Conservation (phyloP, 768 basidiomycete genomes). For the Stropharia rugosoannulata region DNA sequence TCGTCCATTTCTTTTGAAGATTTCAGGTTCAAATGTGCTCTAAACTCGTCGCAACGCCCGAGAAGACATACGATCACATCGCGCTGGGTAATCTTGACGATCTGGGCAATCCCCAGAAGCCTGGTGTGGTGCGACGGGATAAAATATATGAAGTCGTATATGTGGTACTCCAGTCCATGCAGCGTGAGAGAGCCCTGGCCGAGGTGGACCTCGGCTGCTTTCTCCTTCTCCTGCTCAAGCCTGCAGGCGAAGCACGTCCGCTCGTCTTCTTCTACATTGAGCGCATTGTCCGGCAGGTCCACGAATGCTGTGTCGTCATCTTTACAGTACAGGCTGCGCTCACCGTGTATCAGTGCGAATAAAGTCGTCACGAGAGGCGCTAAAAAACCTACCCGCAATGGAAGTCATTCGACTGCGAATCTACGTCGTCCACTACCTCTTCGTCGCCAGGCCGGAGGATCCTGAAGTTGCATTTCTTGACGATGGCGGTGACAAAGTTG, state of each 20-base stretch:
- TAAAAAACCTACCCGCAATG: constrained; percentile 49
- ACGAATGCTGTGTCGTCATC: constrained; percentile 44
- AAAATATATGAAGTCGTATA: constrained; percentile 62
- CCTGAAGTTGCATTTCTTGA: constrained; percentile 53
- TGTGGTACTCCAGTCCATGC: constrained; percentile 50
- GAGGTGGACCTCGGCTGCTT: constrained; percentile 21
- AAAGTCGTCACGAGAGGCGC: not conserved
- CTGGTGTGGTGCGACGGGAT: constrained; percentile 24
- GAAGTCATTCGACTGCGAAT: constrained; percentile 45
- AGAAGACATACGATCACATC: constrained; percentile 40
- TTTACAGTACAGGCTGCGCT: constrained; percentile 50
- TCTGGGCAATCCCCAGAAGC: constrained; percentile 56
- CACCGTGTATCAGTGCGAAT: not conserved
- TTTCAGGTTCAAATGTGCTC: constrained; percentile 14
- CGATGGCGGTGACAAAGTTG: constrained; percentile 53
- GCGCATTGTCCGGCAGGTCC: constrained; percentile 36
- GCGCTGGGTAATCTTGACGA: constrained; percentile 36
- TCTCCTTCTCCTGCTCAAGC: constrained; percentile 25
- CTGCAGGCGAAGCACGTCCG: constrained; percentile 53
- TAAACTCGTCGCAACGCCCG: constrained; percentile 44
- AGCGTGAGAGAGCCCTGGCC: constrained; percentile 35
- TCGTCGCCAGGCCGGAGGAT: constrained; percentile 38
- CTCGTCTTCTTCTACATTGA: constrained; percentile 7
- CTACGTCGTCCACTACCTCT: constrained; percentile 46
- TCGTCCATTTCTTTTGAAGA: not conserved